These are phyloP conservation scores for Scopulariopsis brevicaulis DNA, from an alignment of 2,329 filamentous ascomycete species.

Conservation along the genomic window DNA sequence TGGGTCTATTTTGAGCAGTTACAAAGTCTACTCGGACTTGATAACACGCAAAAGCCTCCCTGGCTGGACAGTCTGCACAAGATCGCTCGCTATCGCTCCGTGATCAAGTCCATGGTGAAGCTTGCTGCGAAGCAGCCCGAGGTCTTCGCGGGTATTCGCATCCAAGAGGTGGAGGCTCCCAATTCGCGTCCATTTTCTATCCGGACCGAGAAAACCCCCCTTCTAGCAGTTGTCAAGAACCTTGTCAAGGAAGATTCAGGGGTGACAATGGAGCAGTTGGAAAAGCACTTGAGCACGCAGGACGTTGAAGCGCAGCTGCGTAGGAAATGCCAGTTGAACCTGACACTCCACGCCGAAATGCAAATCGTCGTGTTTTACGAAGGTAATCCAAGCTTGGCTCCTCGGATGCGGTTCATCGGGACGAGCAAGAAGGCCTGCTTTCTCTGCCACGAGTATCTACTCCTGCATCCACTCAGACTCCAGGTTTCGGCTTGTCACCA, in stretches of 20 bases:
- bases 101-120: conserved; percentile 16
- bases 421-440: conserved; percentile 21
- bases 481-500: conserved; percentile 17
- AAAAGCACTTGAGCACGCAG: background rate
- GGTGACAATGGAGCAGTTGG: background rate
- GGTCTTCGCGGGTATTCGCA: conserved; percentile 12
- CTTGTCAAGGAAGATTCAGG: conserved; percentile 4
- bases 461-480: conserved; percentile 12
- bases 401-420: conserved; percentile 15
- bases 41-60: conserved; percentile 1
- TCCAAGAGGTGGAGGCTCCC: conserved; percentile 9
- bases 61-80: conserved; percentile 13
- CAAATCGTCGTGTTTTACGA: conserved; percentile 19
- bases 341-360: conserved; percentile 19
- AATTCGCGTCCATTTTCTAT: background rate
- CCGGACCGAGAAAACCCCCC: background rate
- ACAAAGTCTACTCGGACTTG: conserved; percentile 6
- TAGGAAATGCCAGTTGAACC: conserved; percentile 8
- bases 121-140: conserved; percentile 12
- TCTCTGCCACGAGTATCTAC: conserved; percentile 16
- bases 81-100: conserved; percentile 14
- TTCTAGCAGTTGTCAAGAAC: background rate
- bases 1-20: conserved; percentile 13
- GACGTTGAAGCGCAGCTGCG: conserved; percentile 11
- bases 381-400: conserved; percentile 9